These are phyloP conservation scores for Dioscorea cayenensis DNA, from an alignment of 116 monocot species.

Conservation along the genomic window DNA sequence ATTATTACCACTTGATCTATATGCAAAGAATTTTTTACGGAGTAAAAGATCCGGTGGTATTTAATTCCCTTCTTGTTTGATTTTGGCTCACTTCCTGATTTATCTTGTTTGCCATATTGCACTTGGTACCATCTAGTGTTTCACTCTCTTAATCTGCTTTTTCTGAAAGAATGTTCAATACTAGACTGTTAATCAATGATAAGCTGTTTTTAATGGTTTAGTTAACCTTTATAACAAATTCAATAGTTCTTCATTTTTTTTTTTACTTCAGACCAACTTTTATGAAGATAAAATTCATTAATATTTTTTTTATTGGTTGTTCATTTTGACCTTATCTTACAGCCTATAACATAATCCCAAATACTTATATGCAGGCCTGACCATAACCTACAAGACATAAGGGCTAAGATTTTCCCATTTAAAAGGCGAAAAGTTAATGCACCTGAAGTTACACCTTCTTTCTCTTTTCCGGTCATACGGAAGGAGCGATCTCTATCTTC, in stretches of 20 bases:
- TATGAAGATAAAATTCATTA: not conserved
- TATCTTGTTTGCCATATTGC: not conserved
- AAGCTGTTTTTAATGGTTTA: not conserved
- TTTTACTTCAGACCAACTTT: not conserved
- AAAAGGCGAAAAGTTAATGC: conserved; percentile 59
- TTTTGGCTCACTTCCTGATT: not conserved
- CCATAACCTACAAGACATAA: conserved; percentile 86
- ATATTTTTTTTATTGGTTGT: not conserved
- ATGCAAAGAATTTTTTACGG: not conserved
- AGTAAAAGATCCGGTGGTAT: not conserved
- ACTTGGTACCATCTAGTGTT: not conserved
- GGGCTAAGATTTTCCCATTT: conserved; percentile 78
- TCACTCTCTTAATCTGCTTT: not conserved
- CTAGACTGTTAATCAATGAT: not conserved
- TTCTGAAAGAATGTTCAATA: not conserved
- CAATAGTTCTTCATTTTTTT: not conserved
- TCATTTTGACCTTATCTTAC: not conserved
- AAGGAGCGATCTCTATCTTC: conserved; percentile 95
- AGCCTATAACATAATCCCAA: not conserved
- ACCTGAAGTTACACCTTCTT: conserved; percentile 41
- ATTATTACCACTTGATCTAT: no score
- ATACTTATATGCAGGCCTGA: conserved; percentile 56
- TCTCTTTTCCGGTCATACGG: conserved; percentile 64
- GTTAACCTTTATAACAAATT: no score
- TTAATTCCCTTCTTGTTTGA: no score